phyloP scores from a whole-genome alignment of 1,139 yeast species.

The Candida anutae region DNA sequence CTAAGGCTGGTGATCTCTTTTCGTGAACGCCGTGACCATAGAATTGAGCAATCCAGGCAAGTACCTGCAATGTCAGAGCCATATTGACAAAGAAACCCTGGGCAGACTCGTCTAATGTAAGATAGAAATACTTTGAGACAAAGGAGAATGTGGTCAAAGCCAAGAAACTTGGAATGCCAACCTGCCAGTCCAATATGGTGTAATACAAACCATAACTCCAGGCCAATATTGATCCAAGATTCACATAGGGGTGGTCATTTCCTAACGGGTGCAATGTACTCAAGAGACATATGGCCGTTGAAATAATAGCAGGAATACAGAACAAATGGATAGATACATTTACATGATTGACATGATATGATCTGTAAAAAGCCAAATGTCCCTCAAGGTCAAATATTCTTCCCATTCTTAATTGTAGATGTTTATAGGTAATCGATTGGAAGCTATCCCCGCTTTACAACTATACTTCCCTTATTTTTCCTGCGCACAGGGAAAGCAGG shows the following conservation, averaged over 20 bases:
- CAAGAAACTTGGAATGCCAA: conserved; percentile 32
- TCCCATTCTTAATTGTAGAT: conserved; percentile 5
- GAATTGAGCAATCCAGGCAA: conserved; percentile 81
- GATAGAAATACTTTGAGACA: conserved; percentile 22
- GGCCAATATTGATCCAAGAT: conserved; percentile 29
- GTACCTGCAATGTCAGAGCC: conserved; percentile 36
- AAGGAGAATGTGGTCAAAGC: conserved; percentile 35
- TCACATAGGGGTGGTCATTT: conserved; percentile 24
- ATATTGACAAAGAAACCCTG: conserved; percentile 21
- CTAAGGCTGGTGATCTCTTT: conserved; percentile 75
- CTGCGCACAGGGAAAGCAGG: too few relatives aligned
- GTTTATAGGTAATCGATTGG: too few relatives aligned
- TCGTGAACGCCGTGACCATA: conserved; percentile 84
- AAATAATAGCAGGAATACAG: conserved; percentile 73
- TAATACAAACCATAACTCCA: conserved; percentile 35
- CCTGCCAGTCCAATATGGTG: conserved; percentile 30
- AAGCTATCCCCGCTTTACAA: too few relatives aligned
- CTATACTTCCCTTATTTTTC: too few relatives aligned
- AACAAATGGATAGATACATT: conserved; percentile 73
- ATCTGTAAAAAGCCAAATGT: conserved; percentile 76
- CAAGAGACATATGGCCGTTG: conserved; percentile 41
- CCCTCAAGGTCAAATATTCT: conserved; percentile 41
- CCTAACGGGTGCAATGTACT: conserved; percentile 14
- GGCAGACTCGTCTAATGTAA: conserved; percentile 12
- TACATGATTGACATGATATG: conserved; percentile 62